These are phyloP conservation scores for Paraphoma sp. DNA, from an alignment of 2,329 filamentous ascomycete species.

Conservation along the genomic window DNA sequence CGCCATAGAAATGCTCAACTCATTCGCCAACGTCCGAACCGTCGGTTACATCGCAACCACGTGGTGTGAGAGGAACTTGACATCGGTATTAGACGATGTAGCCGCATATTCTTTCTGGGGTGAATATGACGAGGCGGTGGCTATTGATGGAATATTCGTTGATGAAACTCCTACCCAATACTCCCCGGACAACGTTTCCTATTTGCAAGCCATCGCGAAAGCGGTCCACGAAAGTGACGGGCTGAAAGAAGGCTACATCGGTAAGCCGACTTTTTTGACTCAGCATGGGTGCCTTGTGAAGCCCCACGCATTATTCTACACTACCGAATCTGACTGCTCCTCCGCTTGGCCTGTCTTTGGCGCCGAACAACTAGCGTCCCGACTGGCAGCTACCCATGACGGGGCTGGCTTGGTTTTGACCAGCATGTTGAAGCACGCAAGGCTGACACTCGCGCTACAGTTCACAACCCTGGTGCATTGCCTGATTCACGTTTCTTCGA, in stretches of 20 bases:
- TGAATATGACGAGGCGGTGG: constrained; percentile 45
- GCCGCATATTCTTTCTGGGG: constrained; percentile 55
- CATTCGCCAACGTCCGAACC: constrained; percentile 56
- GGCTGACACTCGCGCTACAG: constrained; percentile 27
- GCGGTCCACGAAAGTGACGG: constrained; percentile 22
- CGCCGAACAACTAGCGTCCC: constrained; percentile 7
- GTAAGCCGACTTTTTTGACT: constrained; percentile 28
- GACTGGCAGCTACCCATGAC: constrained; percentile 6
- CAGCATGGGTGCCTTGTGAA: constrained; percentile 20
- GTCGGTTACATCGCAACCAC: constrained; percentile 60
- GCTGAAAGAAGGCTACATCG: constrained; percentile 33
- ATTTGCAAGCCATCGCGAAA: constrained; percentile 26
- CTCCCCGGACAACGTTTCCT: constrained; percentile 20
- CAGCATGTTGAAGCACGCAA: constrained; percentile 33
- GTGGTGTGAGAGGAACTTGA: constrained; percentile 47
- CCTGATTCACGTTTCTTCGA: constrained; percentile 25
- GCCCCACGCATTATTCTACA: constrained; percentile 8
- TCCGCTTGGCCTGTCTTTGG: constrained; percentile 12
- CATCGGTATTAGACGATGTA: constrained; percentile 48
- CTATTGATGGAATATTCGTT: constrained; percentile 57
- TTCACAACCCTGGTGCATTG: constrained; percentile 32
- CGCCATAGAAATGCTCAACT: constrained; percentile 50
- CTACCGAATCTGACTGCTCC: constrained; percentile 12
- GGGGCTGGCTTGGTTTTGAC: constrained; percentile 7
- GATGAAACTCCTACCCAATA: constrained; percentile 53